Evolutionary conservation across 2,329 filamentous ascomycete species (phyloP), one percentile per base, ranked within the genome.

Genomic region (Clarireedia sp.): DNA sequence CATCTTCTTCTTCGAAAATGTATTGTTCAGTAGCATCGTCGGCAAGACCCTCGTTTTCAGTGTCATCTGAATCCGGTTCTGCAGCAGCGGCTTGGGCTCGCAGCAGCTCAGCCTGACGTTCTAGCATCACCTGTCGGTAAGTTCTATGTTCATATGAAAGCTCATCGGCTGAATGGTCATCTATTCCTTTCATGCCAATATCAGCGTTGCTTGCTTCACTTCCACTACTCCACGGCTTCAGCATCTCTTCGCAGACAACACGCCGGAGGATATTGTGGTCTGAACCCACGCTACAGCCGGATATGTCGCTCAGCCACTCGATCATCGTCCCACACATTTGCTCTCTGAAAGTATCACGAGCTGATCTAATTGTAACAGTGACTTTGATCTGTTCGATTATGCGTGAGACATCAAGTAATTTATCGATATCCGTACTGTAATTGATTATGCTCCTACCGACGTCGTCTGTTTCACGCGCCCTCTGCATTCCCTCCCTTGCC

Each of bases 311-410:
- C 19, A 99, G 79, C 95, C 95, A 99, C 65, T 96, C 91, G 53
- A 99, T 87, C 59, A 99, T 92, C 16, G 90, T 90, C n/a, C 89
- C 90, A 65, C 91, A 96, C 95, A 99, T 99, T 69, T 97, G 89
- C 69, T 99, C 94, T 57, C 94, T 82, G 73, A 97, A 99, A 0
- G 90, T 97, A 71, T 99, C 94, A 63, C 95, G 82, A 5, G 94
- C 84, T 9, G 92, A 96, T 45, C 94, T 83, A 59, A 99, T 90
- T 0, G 94, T 99, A 48, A 96, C 90, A 0, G 94, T 97, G 56
- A 99, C 83, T 68, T 95, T 91, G 70, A 99, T 96, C 58, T 95
- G 86, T 71, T 99, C 94, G 61, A 99, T 88, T 21, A 94, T 85
- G 60, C 83, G 87, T 5, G 91, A 89, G 71, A 94, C 91, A 14